These are phyloP conservation scores for Crithidia expoeki DNA, from an alignment of 208 protist species.

Conservation along the genomic window DNA sequence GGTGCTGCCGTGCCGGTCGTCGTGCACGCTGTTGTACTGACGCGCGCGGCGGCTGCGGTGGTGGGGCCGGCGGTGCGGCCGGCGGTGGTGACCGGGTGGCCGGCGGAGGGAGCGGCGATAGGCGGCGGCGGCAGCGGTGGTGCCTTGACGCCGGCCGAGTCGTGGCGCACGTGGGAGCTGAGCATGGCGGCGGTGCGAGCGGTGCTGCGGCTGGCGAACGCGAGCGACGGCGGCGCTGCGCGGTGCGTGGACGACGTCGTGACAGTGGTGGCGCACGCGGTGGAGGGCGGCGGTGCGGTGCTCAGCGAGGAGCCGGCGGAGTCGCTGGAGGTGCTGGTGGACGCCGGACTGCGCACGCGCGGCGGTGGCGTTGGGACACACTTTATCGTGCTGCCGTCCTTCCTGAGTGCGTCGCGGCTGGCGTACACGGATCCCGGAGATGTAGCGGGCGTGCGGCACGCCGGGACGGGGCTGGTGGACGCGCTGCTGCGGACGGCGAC, in stretches of 20 bases:
- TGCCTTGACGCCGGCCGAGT: not conserved
- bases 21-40: not conserved
- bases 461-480: conserved; percentile 21
- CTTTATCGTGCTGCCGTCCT: conserved; percentile 26
- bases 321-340: not conserved
- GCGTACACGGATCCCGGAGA: conserved; percentile 21
- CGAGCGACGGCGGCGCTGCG: not conserved
- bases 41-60: not conserved
- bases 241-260: conserved; percentile 13
- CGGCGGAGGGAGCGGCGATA: not conserved
- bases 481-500: conserved; percentile 29
- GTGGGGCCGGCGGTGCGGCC: not conserved
- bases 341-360: not conserved
- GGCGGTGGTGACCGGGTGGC: not conserved
- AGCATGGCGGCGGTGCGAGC: conserved; percentile 5
- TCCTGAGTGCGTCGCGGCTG: conserved; percentile 15
- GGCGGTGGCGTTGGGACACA: conserved; percentile 15
- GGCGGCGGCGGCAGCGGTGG: not conserved
- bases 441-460: conserved; percentile 7
- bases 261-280: conserved; percentile 7
- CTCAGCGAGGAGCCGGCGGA: not conserved
- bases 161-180: conserved; percentile 16
- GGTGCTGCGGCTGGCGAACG: not conserved
- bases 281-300: not conserved
- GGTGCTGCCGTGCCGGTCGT: not conserved